These are phyloP conservation scores for Macadamia tetraphylla DNA, from an alignment of 164 flowering plant genomes.

Conservation along the genomic window DNA sequence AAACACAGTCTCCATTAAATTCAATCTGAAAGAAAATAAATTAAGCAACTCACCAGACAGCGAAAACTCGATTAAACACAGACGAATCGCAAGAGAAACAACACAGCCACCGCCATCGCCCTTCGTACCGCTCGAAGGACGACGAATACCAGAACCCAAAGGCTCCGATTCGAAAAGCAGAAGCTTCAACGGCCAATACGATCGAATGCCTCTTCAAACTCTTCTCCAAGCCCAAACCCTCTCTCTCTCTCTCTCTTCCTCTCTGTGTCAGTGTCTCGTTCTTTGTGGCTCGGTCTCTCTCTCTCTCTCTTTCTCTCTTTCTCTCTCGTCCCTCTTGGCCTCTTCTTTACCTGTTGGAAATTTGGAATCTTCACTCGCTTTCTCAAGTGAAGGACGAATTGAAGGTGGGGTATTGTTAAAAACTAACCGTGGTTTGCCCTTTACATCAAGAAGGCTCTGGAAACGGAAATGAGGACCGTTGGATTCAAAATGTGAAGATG, in stretches of 20 bases:
- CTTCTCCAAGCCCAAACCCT: conserved; percentile 6
- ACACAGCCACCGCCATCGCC: neutral
- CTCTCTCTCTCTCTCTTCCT: neutral
- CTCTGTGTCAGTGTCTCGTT: conserved; percentile 6
- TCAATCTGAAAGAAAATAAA: neutral
- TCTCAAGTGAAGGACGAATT: neutral
- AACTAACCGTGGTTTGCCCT: conserved; percentile 14
- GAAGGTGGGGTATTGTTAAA: conserved; percentile 1
- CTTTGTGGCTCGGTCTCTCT: too few relatives aligned
- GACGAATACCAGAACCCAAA: neutral
- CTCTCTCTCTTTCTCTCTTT: neutral
- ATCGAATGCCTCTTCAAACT: conserved; percentile 7
- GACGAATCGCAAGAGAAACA: neutral
- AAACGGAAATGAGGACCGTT: conserved; percentile 3
- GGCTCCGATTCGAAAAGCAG: conserved; percentile 2
- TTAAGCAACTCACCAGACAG: conserved; percentile 13
- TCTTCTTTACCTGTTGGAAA: neutral
- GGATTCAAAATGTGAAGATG: neutral
- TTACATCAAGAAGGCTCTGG: conserved; percentile 14
- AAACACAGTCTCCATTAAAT: neutral
- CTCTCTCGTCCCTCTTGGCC: neutral
- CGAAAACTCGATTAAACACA: conserved; percentile 4
- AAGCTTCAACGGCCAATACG: conserved; percentile 8
- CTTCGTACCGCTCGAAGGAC: conserved; percentile 2
- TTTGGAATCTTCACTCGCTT: neutral